A percentile compares a stretch with the other conserved stretches of the same genome.
Evolutionary conservation across 2,329 filamentous ascomycete species (phyloP).

Genomic region (Cladophialophora exuberans): DNA sequence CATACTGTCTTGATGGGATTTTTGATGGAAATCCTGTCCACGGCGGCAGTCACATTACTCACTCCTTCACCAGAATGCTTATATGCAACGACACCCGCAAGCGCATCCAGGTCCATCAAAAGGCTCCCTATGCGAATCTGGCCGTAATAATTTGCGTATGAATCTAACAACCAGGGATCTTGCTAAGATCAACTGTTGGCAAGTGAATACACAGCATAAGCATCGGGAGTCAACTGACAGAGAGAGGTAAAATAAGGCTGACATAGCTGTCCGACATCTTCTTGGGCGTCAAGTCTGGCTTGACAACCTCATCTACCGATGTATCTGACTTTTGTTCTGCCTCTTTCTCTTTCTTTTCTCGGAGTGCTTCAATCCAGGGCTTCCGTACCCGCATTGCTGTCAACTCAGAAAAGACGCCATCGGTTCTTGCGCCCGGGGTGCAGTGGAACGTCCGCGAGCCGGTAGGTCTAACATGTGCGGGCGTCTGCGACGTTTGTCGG

Average conservation of each 20-base stretch:
- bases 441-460: slow-evolving; percentile 20
- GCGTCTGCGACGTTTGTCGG: background rate
- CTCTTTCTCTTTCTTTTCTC: slow-evolving; percentile 56
- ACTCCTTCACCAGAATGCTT: slow-evolving; percentile 69
- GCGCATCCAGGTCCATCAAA: slow-evolving; percentile 78
- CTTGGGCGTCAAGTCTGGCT: slow-evolving; percentile 65
- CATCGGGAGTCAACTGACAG: slow-evolving; percentile 20
- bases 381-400: slow-evolving; percentile 64
- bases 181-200: slow-evolving; percentile 55
- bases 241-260: slow-evolving; percentile 55
- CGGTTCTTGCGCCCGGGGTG: slow-evolving; percentile 42
- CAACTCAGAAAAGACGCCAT: slow-evolving; percentile 64
- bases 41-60: slow-evolving; percentile 66
- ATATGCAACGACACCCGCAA: slow-evolving; percentile 76
- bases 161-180: slow-evolving; percentile 77
- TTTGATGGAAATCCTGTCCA: slow-evolving; percentile 68
- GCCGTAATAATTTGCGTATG: slow-evolving; percentile 75
- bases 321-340: slow-evolving; percentile 38
- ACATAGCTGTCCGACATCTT: slow-evolving; percentile 74
- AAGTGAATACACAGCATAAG: slow-evolving; percentile 1
- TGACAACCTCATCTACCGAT: slow-evolving; percentile 35
- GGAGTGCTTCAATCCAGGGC: slow-evolving; percentile 71
- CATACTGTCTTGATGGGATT: slow-evolving; percentile 76
- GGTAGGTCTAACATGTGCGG: background rate
- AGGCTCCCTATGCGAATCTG: slow-evolving; percentile 73